A percentile compares a stretch with the other conserved stretches of the same genome.
Conservation (phyloP, 2,329 filamentous ascomycete species). For the Sarocladium oryzae region DNA sequence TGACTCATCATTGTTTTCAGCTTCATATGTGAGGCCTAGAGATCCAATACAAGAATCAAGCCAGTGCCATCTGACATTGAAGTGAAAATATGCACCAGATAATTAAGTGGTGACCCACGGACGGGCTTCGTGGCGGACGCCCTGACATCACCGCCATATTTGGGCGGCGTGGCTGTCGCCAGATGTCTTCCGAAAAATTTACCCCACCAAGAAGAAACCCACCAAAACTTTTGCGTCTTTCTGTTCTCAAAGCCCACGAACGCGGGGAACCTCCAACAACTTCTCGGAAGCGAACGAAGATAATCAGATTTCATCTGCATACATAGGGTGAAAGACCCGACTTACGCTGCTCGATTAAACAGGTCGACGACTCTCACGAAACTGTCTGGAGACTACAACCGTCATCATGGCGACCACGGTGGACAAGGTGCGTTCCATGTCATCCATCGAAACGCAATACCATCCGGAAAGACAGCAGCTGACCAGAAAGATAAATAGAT, state of each 20-base stretch:
- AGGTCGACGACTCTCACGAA: background rate
- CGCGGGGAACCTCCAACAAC: background rate
- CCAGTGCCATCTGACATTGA: too few relatives aligned
- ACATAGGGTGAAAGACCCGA: background rate
- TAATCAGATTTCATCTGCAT: slow-evolving; percentile 9
- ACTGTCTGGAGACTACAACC: slow-evolving; percentile 5
- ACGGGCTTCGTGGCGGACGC: slow-evolving; percentile 3
- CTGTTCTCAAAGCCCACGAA: background rate
- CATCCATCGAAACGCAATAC: background rate
- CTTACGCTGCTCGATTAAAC: background rate
- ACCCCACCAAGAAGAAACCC: slow-evolving; percentile 28
- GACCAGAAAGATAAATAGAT: slow-evolving; percentile 55
- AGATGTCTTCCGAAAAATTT: slow-evolving; percentile 25
- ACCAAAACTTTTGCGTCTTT: slow-evolving; percentile 8
- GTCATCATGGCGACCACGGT: slow-evolving; percentile 89
- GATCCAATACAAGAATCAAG: too few relatives aligned
- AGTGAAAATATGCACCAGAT: too few relatives aligned
- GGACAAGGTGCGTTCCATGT: slow-evolving; percentile 65
- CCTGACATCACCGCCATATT: slow-evolving; percentile 27
- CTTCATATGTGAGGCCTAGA: background rate
- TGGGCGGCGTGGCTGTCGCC: background rate
- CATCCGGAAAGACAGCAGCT: slow-evolving; percentile 4
- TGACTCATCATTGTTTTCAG: background rate
- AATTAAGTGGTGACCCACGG: too few relatives aligned
- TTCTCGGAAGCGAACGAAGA: background rate